Evolutionary conservation across 768 basidiomycete species (phyloP), one percentile per base, ranked within the genome.

Genomic region (Mycena pura): DNA sequence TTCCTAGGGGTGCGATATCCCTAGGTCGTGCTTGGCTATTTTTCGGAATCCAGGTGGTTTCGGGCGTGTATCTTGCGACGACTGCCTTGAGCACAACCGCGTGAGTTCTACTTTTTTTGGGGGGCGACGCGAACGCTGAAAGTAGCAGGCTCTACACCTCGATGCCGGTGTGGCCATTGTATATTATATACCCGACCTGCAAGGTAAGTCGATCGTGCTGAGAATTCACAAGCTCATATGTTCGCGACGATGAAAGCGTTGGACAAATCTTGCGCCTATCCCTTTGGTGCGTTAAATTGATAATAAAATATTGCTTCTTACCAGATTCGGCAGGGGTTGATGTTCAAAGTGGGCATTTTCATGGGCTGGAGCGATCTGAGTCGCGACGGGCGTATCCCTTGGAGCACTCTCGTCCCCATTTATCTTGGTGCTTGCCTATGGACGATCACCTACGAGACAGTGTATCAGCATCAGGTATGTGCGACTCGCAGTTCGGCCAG

Each of bases 121-220:
- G 7, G 3, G 27, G 1, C 14, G 6, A 39, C 5, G 36, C 5
- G 21, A 0, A 9, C 45, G 21, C 40, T 53, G 21, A 38, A 4
- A 11, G 15, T 17, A 24, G 6, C 21, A 73, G 72, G 24, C 57
- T 71, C 10, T 49, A 56, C 31, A 56, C 64, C 8, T 72, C 73
- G 39, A 69, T 73, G 68, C 36, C 61, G 11, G 72, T 63, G 1
- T 74, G 70, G 72, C 72, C 74, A 5, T 47, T 75, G 51, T 75
- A 69, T 50, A 52, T 75, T 19, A 68, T 75, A 21, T 75, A 75
- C 60, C 74, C 72, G 1, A 75, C 74, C 2, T 75, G 71, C 67
- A 75, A 75, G 70, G 71, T 72, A 56, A 43, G n/a, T 10, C 22
- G 3, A 8, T 29, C 19, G 19, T 25, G 4, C 4, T 6, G 41